These are phyloP conservation scores for Trametes cingulata DNA, from an alignment of 768 basidiomycete species.

Conservation along the genomic window DNA sequence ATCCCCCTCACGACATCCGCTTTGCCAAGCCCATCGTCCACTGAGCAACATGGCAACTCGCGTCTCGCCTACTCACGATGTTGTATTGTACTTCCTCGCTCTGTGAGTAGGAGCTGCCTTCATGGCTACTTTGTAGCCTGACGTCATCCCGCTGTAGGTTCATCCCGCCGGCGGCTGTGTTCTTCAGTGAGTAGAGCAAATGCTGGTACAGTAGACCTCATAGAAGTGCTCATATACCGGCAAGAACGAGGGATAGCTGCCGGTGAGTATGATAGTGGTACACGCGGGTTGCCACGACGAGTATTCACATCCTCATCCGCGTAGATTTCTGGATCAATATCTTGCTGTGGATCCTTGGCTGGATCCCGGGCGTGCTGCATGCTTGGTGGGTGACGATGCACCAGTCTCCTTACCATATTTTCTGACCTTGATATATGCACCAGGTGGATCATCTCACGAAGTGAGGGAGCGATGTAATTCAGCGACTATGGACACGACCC, in stretches of 20 bases:
- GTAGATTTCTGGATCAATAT: constrained; percentile 42
- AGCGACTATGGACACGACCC: no score
- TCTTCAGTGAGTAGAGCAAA: constrained; percentile 28
- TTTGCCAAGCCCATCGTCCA: background rate
- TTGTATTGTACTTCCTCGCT: constrained; percentile 35
- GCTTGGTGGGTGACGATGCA: constrained; percentile 36
- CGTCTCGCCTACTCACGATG: constrained; percentile 28
- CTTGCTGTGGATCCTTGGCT: constrained; percentile 43
- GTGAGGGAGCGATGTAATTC: constrained; percentile 32
- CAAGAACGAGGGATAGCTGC: constrained; percentile 31
- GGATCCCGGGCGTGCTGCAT: constrained; percentile 47
- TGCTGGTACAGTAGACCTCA: no score
- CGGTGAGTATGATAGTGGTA: constrained; percentile 21
- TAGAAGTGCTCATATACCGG: no score
- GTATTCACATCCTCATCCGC: no score
- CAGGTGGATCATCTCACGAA: constrained; percentile 36
- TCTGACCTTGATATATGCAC: background rate
- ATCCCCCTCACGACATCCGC: background rate
- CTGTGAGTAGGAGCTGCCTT: constrained; percentile 24
- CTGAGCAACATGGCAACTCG: constrained; percentile 35
- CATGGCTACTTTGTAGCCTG: background rate
- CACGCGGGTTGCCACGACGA: background rate
- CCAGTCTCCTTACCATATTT: background rate
- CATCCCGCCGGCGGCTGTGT: constrained; percentile 34
- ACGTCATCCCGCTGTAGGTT: constrained; percentile 25